Base-by-base conservation (phyloP, 495 filamentous ascomycete species). In the Penicillium nucicola region DNA sequence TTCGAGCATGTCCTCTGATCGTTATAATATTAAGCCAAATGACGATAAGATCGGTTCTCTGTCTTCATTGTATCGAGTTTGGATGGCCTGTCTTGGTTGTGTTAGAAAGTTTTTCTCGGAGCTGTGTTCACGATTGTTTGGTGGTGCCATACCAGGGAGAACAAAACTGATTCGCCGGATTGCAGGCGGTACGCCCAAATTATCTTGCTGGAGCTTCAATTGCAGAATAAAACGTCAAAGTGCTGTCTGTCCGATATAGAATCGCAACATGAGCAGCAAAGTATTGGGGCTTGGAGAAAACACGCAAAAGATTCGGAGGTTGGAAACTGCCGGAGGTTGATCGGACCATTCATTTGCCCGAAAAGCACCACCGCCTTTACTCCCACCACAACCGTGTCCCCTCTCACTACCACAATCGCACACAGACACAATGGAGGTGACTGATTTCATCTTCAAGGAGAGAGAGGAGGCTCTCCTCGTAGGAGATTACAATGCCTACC, bases 401-500 rank as follows among this genome's bases (percentile, higher is more conserved):
- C 56, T 43, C 54, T 25, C 31, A 28, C 28, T 49, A 39, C 53
- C 37, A 51, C 56, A 34, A 47, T 45, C 50, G 33, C 39, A 31
- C 45, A 5, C 35, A 33, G 23, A 30, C 48, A 61, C 45, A 45
- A 97, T 99, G 93, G 91, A 97, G 48, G 87, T 97, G 65, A 97
- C 93, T 15, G 81, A 82, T 45, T 92, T 87, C 50, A 77, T 97
- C 47, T 80, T 88, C 60, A 81, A 83, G 36, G 80, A 82, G 34
- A 75, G 92, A 32, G 88, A 96, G 63, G 82, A 88, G 59, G 89
- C 86, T 5, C 81, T 96, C 36, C 80, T 95, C 7, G 82, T 89
- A 28, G 93, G 92, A 35, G 90, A 97, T 68, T 91, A 96, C 72
- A 84, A 82, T 68, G 85, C 86, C 23, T 97, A 97, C 66, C 84